Conservation (phyloP, 345 rosid species). For the Eutrema yunnanense region DNA sequence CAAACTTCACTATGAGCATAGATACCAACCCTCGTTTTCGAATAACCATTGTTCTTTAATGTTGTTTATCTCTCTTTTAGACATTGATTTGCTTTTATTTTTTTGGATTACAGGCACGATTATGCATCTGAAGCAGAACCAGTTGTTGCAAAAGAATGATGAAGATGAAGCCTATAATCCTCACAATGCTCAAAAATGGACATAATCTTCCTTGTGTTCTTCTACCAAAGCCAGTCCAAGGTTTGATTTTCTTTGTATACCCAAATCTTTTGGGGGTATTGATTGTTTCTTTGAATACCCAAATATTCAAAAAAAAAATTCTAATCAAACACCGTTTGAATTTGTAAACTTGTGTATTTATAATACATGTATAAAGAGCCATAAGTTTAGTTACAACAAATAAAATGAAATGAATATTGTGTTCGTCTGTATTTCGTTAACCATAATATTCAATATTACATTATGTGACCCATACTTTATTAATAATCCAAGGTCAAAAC, state of each 20-base stretch:
- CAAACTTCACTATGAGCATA: not conserved
- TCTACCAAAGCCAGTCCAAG: not conserved
- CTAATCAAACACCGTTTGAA: not conserved
- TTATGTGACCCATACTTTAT: not conserved
- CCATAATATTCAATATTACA: no score
- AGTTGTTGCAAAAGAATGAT: conserved; percentile 1
- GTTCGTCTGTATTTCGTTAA: no score
- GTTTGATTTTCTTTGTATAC: not conserved
- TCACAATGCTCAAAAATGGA: not conserved
- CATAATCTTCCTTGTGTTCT: not conserved
- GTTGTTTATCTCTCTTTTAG: not conserved
- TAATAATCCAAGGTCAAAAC: not conserved
- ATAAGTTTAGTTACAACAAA: no score
- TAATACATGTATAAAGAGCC: no score
- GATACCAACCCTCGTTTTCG: not conserved
- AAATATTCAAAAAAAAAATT: not conserved
- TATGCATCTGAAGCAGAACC: conserved; percentile 2
- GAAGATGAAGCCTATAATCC: not conserved
- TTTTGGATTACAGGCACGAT: conserved; percentile 17
- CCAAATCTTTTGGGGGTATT: not conserved
- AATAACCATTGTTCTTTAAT: not conserved
- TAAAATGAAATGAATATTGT: no score
- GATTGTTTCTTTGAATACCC: not conserved
- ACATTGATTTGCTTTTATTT: not conserved
- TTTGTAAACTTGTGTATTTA: not conserved